Percentiles rank a stretch among this genome's conserved stretches.
These are phyloP conservation scores for Salvia miltiorrhiza DNA, from an alignment of 257 asterid genomes.

Conservation along the genomic window DNA sequence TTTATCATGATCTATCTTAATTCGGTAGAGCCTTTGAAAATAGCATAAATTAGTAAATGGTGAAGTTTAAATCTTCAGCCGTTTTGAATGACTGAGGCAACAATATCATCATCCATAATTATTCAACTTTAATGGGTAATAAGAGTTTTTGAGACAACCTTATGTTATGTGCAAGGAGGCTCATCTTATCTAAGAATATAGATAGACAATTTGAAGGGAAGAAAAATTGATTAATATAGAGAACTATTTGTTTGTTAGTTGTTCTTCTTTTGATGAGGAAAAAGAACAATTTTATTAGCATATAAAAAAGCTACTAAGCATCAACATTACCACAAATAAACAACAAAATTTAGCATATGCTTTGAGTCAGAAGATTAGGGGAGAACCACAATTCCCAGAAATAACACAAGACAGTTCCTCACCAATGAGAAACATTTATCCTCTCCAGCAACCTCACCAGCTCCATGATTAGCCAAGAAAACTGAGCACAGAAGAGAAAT, in stretches of 20 bases:
- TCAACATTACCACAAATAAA: not conserved
- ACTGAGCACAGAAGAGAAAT: conserved; percentile 66
- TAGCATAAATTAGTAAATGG: not conserved
- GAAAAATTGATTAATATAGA: too few species aligned
- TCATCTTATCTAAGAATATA: too few species aligned
- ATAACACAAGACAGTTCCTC: conserved; percentile 19
- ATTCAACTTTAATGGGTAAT: not conserved
- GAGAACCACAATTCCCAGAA: not conserved
- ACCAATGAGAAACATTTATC: conserved; percentile 56
- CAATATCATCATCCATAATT: not conserved
- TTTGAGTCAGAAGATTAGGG: not conserved
- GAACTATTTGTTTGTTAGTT: too few species aligned
- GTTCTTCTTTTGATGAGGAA: not conserved
- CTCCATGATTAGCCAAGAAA: conserved; percentile 76
- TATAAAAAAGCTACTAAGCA: not conserved
- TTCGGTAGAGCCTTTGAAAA: not conserved
- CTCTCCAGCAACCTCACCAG: conserved; percentile 68
- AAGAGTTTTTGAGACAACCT: too few species aligned
- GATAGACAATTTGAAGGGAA: too few species aligned
- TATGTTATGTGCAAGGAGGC: too few species aligned
- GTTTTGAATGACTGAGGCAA: not conserved
- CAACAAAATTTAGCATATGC: conserved; percentile 1
- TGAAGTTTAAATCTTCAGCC: not conserved
- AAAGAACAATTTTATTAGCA: not conserved
- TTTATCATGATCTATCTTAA: not conserved